Conservation (phyloP, 257 asterid species). For the Misopates orontium region DNA sequence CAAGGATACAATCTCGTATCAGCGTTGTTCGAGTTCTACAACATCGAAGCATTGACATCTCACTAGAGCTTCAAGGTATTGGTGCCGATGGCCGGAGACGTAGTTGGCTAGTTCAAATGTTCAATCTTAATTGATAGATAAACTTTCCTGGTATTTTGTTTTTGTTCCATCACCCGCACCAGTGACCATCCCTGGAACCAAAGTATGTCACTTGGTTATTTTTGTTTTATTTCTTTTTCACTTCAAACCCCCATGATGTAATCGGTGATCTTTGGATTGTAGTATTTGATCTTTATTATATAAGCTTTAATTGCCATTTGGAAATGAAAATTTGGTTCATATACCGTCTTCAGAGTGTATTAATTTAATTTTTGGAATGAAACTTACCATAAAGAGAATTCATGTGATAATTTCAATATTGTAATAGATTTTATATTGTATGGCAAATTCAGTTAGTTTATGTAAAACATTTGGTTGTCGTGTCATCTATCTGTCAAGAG, state of each 20-base stretch:
- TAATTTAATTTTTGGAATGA: no score
- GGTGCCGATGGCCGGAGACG: constrained; percentile 53
- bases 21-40: constrained; percentile 68
- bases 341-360: not conserved
- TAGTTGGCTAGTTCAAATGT: constrained; percentile 70
- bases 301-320: not conserved
- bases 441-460: no score
- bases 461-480: no score
- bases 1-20: constrained; percentile 59
- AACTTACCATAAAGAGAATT: no score
- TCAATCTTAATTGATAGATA: constrained; percentile 40
- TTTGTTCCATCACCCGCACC: no score
- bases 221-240: no score
- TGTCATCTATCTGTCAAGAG: no score
- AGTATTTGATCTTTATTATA: not conserved
- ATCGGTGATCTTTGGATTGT: not conserved
- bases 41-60: constrained; percentile 94
- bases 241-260: not conserved
- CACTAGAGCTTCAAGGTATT: constrained; percentile 69
- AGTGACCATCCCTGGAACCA: no score
- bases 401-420: no score
- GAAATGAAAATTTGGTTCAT: not conserved
- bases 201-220: no score
- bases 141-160: no score
- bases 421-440: no score